phyloP scores from a whole-genome alignment of 306 rosid species.

The Lotus japonicus region DNA sequence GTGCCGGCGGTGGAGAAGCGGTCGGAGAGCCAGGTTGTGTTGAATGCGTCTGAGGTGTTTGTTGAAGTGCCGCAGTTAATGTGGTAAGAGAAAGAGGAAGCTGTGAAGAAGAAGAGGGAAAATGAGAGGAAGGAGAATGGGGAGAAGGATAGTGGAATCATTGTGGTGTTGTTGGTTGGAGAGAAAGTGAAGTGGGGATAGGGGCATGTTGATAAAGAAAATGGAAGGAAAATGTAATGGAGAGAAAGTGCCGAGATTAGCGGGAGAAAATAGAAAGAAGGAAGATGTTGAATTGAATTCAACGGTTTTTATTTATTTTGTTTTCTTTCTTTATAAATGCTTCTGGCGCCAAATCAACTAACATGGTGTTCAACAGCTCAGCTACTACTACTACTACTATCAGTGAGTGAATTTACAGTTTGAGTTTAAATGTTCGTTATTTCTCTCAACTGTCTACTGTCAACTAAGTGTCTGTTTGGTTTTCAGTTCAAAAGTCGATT shows the following conservation, averaged over 20 bases:
- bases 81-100: constrained; percentile 40
- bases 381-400: background rate
- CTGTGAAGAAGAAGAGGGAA: background rate
- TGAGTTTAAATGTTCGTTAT: background rate
- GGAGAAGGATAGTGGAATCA: constrained; percentile 8
- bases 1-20: constrained; percentile 69
- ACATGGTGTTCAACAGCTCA: no score
- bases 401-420: background rate
- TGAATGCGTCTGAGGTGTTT: constrained; percentile 51
- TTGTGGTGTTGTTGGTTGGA: background rate
- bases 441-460: background rate
- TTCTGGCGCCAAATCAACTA: no score
- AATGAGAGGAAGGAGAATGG: background rate
- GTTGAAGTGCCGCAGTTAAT: constrained; percentile 72
- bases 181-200: background rate
- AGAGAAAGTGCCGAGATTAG: constrained; percentile 36
- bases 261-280: no score
- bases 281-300: background rate
- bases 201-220: background rate
- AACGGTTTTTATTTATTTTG: background rate
- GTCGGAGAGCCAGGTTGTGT: constrained; percentile 75
- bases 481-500: no score
- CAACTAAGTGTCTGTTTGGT: no score
- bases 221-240: background rate
- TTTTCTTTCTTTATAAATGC: no score